Conservation (phyloP, 1,139 yeast genomes). For the Candida labiduridarum region DNA sequence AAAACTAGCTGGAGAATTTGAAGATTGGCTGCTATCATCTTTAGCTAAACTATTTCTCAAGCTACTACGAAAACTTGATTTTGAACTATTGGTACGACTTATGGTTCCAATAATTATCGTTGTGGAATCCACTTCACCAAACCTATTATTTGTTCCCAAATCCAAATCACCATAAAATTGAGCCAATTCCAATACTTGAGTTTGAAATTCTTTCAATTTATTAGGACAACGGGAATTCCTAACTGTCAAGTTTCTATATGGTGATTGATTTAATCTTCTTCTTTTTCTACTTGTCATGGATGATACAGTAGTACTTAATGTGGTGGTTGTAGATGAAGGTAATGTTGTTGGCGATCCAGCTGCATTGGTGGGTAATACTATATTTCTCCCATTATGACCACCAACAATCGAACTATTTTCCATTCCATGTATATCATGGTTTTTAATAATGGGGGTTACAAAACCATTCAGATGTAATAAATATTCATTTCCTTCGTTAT, state of each 20-base stretch:
- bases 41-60: constrained; percentile 12
- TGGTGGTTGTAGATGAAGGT: constrained; percentile 6
- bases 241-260: constrained; percentile 16
- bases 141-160: constrained; percentile 16
- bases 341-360: constrained; percentile 7
- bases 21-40: constrained; percentile 10
- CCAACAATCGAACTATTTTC: neutral
- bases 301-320: constrained; percentile 7
- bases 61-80: constrained; percentile 15
- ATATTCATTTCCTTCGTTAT: constrained; percentile 16
- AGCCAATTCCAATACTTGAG: constrained; percentile 24
- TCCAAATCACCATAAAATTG: constrained; percentile 23
- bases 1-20: constrained; percentile 11
- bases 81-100: constrained; percentile 15
- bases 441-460: constrained; percentile 12
- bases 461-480: constrained; percentile 19
- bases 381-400: neutral
- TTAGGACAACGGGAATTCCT: constrained; percentile 19
- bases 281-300: constrained; percentile 5
- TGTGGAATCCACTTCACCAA: constrained; percentile 17
- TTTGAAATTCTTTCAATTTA: constrained; percentile 25
- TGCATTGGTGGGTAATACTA: constrained; percentile 6
- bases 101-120: constrained; percentile 13
- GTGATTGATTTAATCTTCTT: constrained; percentile 5
- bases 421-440: neutral